Base-by-base conservation (phyloP, 306 rosid genomes). In the Cucurbita argyrosperma region DNA sequence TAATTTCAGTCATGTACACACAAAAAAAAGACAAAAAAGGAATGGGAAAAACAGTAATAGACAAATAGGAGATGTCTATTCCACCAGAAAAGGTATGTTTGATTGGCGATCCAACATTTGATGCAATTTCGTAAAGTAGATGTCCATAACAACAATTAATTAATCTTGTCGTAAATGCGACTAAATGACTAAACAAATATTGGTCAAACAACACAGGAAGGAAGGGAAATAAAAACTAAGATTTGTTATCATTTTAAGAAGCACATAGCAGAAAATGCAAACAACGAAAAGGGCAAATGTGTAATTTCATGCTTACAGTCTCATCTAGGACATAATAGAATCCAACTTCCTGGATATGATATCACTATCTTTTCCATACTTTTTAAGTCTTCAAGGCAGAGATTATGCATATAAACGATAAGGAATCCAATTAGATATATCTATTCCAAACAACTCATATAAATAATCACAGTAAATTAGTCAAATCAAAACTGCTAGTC, bases 291-390 rank as follows among this genome's bases (percentile, higher is more conserved):
- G 87, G 90, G 81, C 79, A 83, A 18, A 82, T 71, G 30, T 30
- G 87, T 87, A 74, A 82, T 65, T 80, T 76, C 26, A 8, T 43
- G 26, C 21, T 40, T 40, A 56, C 78, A 84, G 80, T 60, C 14
- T 52, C 45, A 51, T 39, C 52, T 21, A 65, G 12, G 26, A 66
- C 40, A 19, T 18, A 82, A 74, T 18, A 47, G 70, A 69, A 76
- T 38, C 75, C 81, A 63, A 68, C 51, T 51, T 62, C 80, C 64
- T 68, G 67, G 65, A 68, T 40, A 61, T 43, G 71, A 65, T 65
- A 65, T 43, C n/a, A 43, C 52, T 18, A 18, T 42, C n/a, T 65
- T 42, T 65, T 18, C 38, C 53, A 42, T 42, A n/a, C 43, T 65
- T 59, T 58, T 40, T 4, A 65, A 21, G 51, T 12, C 11, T 43